Evolutionary conservation across 352 stramenopile genomes (phyloP).

Genomic region (Globisporangium takayamanum): DNA sequence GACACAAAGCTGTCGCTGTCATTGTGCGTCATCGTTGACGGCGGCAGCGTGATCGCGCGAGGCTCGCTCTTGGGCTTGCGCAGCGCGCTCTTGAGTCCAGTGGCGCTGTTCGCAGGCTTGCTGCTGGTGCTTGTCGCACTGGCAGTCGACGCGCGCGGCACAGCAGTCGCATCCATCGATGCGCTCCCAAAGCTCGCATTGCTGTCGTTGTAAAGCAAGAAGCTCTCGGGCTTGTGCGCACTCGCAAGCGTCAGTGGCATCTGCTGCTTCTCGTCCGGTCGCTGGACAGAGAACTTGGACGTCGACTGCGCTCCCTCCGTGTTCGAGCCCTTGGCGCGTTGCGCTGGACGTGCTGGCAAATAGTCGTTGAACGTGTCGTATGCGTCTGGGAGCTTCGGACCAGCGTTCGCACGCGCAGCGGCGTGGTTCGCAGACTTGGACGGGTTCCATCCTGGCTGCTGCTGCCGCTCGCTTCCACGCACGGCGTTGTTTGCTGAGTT

Average conservation of each 20-base stretch:
- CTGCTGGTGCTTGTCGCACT: background rate
- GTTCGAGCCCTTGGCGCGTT: conserved; percentile 34
- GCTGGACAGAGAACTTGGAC: conserved; percentile 34
- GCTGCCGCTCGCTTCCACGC: background rate
- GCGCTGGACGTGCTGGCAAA: conserved; percentile 39
- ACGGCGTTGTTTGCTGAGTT: background rate
- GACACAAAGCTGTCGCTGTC: conserved; percentile 15
- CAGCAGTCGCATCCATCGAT: conserved; percentile 3
- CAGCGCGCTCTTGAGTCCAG: conserved; percentile 4
- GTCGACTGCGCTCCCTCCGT: conserved; percentile 26
- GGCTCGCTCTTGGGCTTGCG: conserved; percentile 16
- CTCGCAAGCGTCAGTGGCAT: conserved; percentile 5
- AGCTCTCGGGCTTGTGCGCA: conserved; percentile 10
- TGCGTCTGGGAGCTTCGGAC: conserved; percentile 17
- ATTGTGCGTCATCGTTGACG: background rate
- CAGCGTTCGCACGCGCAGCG: background rate
- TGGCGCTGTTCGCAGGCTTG: background rate
- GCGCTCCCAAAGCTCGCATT: conserved; percentile 7
- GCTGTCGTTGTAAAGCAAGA: conserved; percentile 21
- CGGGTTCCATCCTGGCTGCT: conserved; percentile 1
- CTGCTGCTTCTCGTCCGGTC: conserved; percentile 17
- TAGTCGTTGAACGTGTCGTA: conserved; percentile 82
- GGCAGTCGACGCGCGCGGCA: background rate
- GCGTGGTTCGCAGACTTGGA: conserved; percentile 1
- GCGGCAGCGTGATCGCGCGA: background rate